Evolutionary conservation across 2,329 filamentous ascomycete genomes (phyloP).

Genomic region (Shiraia sp.): DNA sequence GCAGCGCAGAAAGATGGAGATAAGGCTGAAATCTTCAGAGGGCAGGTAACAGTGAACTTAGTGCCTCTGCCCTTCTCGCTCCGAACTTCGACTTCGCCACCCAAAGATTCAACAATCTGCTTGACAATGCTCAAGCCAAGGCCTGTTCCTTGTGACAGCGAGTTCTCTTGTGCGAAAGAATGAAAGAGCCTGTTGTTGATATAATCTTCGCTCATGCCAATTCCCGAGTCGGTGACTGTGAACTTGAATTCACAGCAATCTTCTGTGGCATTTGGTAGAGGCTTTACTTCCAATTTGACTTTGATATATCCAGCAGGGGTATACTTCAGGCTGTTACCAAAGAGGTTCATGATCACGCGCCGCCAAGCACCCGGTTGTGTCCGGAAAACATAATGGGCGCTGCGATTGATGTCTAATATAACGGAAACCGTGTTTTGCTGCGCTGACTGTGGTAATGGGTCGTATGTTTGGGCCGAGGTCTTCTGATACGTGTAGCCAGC

Average conservation of each 20-base stretch:
- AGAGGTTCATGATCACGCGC: constrained; percentile 46
- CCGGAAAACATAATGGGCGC: constrained; percentile 40
- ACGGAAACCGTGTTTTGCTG: constrained; percentile 30
- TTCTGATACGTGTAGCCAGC: constrained; percentile 42
- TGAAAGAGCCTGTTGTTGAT: constrained; percentile 42
- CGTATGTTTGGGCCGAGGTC: constrained; percentile 30
- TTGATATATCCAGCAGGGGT: constrained; percentile 43
- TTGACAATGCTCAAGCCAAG: constrained; percentile 47
- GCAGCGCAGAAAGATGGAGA: constrained; percentile 31
- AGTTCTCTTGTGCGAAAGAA: constrained; percentile 47
- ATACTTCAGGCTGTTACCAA: constrained; percentile 47
- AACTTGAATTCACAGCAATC: constrained; percentile 35
- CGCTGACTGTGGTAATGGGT: constrained; percentile 17
- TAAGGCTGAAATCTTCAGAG: constrained; percentile 34
- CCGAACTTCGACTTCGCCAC: constrained; percentile 42
- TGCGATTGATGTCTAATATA: constrained; percentile 42
- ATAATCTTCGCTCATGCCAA: constrained; percentile 47
- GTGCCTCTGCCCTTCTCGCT: constrained; percentile 43
- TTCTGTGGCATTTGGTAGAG: constrained; percentile 20
- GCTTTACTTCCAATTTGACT: constrained; percentile 40
- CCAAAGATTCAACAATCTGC: constrained; percentile 43
- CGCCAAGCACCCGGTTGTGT: constrained; percentile 46
- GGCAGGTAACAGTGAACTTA: constrained; percentile 43
- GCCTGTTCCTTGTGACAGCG: constrained; percentile 44
- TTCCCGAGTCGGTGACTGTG: constrained; percentile 45